Base-by-base conservation (phyloP, 345 rosid species). In the Eucalyptus polyanthemos region DNA sequence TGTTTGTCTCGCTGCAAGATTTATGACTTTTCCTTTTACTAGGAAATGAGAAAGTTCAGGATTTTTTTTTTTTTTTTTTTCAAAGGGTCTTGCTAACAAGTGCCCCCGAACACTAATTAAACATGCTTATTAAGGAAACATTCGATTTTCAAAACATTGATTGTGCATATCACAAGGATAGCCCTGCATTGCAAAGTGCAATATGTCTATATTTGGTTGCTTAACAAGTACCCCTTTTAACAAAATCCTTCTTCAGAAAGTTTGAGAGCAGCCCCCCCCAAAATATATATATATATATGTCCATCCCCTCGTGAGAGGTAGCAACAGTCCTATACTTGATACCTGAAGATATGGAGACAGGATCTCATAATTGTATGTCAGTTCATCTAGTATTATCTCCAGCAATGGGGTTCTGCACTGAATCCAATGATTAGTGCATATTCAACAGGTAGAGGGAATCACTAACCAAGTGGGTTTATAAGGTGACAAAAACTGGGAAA, bases 361-460 rank as follows among this genome's bases (percentile, higher is more conserved):
- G 62, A 96, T 88, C 90, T 93, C 92, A 86, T 51, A 87, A 87
- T 96, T 91, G 67, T 97, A 98, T 58, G 95, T 95, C 87, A 97
- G 91, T 90, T 94, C 97, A 51, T 97, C 98, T 49, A 97, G 87
- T 67, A 98, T 92, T 86, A 97, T 94, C 90, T 98, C 97, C 76
- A 95, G 45, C 27, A 95, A 89, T 67, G 97, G 98, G 45, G 96
- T 95, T 91, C 99, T 95, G 95, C 91, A 92, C 58, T 91, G 89
- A 91, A 92, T 88, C n/a, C n/a, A 72, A 92, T 87, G 80, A 22
- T 87, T 89, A 53, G 40, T 87, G 42, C n/a, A 17, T 87, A 53
- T 62, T 87, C 17, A 31, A 53, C 42, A 53, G 16, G 81, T 44
- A 42, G 88, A 50, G 83, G 86, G 80, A n/a, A 89, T 83, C 54